Conservation (phyloP, 23 red algal genomes). For the Gracilaria domingensis region DNA sequence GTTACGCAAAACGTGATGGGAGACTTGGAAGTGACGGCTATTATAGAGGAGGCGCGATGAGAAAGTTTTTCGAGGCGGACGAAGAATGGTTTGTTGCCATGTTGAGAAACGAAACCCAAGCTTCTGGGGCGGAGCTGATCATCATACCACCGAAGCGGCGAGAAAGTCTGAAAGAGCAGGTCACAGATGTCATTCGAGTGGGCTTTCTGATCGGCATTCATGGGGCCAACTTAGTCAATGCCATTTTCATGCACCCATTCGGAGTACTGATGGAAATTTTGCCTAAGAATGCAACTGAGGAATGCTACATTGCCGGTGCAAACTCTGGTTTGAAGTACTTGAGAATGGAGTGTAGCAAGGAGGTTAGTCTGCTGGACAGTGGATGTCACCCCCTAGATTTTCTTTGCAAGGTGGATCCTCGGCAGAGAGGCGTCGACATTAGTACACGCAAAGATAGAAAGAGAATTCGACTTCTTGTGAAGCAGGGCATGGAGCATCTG, state of each 20-base stretch:
- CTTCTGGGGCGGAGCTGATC: slow-evolving; percentile 19
- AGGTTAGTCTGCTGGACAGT: slow-evolving; percentile 39
- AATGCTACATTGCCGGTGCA: slow-evolving; percentile 56
- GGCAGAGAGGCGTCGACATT: slow-evolving; percentile 39
- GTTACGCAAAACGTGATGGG: slow-evolving; percentile 30
- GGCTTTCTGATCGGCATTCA: slow-evolving; percentile 80
- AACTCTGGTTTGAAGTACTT: slow-evolving; percentile 74
- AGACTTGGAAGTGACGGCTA: neutral
- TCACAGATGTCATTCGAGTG: slow-evolving; percentile 6
- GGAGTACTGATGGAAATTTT: slow-evolving; percentile 68
- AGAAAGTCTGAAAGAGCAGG: slow-evolving; percentile 47
- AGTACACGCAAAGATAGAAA: slow-evolving; percentile 15
- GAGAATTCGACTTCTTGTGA: slow-evolving; percentile 3
- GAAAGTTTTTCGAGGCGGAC: slow-evolving; percentile 42
- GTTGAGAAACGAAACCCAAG: slow-evolving; percentile 29
- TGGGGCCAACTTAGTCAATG: slow-evolving; percentile 84
- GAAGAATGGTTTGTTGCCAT: slow-evolving; percentile 60
- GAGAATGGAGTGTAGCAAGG: slow-evolving; percentile 7
- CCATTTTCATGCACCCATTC: slow-evolving; percentile 65
- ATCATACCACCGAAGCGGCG: neutral
- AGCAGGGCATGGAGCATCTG: slow-evolving; percentile 39
- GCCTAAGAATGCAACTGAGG: slow-evolving; percentile 12
- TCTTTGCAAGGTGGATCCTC: slow-evolving; percentile 7
- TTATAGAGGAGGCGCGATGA: slow-evolving; percentile 14
- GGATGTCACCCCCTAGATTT: slow-evolving; percentile 32